phyloP scores from a whole-genome alignment of 176 grass and related monocot species.

The Carex myosuroides region DNA sequence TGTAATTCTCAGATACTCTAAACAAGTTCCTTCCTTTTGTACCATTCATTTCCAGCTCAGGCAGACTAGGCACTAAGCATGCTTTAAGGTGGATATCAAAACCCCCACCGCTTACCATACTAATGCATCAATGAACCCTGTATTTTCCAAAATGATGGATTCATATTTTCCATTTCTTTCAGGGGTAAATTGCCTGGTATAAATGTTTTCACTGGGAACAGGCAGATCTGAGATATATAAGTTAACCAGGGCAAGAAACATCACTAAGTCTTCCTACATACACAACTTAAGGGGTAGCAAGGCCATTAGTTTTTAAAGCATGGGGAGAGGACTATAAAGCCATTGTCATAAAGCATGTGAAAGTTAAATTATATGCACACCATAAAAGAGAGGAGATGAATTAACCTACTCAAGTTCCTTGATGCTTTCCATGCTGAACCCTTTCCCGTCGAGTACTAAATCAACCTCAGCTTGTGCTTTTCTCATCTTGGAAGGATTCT shows the following conservation, averaged over 20 bases:
- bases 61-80: not conserved
- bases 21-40: not conserved
- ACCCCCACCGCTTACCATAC: not conserved
- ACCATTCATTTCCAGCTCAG: not conserved
- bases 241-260: not conserved
- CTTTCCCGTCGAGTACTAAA: conserved; percentile 49
- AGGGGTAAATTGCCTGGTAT: not conserved
- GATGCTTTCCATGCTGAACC: conserved; percentile 53
- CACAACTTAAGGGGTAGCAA: not conserved
- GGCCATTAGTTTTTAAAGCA: not conserved
- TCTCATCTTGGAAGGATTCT: conserved; percentile 91
- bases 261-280: not conserved
- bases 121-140: not conserved
- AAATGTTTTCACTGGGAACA: not conserved
- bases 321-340: not conserved
- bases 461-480: conserved; percentile 90
- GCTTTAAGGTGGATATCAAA: not conserved
- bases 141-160: not conserved
- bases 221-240: not conserved
- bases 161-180: not conserved
- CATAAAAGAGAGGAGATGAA: conserved; percentile 17
- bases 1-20: not conserved
- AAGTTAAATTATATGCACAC: not conserved
- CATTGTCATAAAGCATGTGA: not conserved
- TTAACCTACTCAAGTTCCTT: conserved; percentile 67